A percentile compares a stretch with the other conserved stretches of the same genome.
phyloP scores from a whole-genome alignment of 176 grass and related monocot species.

The Rhynchospora tenuis region DNA sequence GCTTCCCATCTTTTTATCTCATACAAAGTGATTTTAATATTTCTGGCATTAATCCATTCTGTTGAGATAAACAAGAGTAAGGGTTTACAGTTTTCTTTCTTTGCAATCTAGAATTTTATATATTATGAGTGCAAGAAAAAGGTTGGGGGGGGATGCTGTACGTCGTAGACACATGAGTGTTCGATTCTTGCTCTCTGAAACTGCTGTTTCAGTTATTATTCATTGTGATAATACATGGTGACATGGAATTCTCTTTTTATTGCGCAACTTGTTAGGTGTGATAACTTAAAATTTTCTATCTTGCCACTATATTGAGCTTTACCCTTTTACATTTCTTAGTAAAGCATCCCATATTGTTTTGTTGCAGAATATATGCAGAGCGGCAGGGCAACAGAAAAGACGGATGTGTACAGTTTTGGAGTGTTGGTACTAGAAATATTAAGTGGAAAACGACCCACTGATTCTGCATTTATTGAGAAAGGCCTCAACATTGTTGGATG shows the following conservation, averaged over 20 bases:
- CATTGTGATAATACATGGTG: neutral
- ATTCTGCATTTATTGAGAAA: slow-evolving; percentile 95
- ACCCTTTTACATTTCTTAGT: neutral
- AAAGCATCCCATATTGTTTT: neutral
- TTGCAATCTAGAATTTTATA: neutral
- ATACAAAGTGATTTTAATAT: neutral
- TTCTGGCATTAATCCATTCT: neutral
- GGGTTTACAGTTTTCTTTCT: neutral
- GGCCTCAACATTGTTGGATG: slow-evolving; percentile 99
- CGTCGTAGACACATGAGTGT: neutral
- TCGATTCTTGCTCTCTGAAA: neutral
- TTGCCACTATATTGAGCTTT: neutral
- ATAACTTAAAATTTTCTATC: neutral
- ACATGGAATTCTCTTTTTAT: neutral
- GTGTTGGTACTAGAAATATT: slow-evolving; percentile 95
- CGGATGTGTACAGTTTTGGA: slow-evolving; percentile 96
- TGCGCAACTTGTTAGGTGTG: neutral
- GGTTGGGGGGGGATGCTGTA: neutral
- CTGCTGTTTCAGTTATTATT: neutral
- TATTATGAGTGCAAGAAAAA: neutral
- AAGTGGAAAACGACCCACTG: slow-evolving; percentile 86
- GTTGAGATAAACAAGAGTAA: neutral
- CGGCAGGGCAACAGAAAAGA: slow-evolving; percentile 95
- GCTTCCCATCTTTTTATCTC: neutral
- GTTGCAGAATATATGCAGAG: slow-evolving; percentile 95